Evolutionary conservation across 495 filamentous ascomycete genomes (phyloP).

Genomic region (Aspergillus coremiiformis): DNA sequence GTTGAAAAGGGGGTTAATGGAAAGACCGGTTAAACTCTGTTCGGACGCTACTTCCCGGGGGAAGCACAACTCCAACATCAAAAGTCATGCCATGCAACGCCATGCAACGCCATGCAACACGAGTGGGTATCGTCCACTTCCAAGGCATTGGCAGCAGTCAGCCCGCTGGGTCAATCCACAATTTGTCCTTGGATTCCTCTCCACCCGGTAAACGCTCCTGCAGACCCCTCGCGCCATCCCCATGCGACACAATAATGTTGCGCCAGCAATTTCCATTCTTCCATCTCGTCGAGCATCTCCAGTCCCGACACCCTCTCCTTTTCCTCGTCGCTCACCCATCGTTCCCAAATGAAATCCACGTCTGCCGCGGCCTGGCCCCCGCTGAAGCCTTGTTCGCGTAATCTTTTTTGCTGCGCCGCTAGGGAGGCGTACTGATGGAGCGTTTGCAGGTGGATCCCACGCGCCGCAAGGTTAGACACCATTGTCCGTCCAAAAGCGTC

Average conservation of each 20-base stretch:
- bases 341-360: conserved; percentile 66
- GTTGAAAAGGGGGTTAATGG: not conserved
- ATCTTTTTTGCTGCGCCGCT: conserved; percentile 55
- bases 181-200: conserved; percentile 23
- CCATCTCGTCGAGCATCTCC: conserved; percentile 91
- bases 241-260: conserved; percentile 86
- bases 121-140: not conserved
- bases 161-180: conserved; percentile 8
- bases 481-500: conserved; percentile 86
- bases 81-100: not conserved
- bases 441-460: conserved; percentile 79
- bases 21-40: not conserved
- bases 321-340: conserved; percentile 65
- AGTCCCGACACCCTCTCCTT: conserved; percentile 69
- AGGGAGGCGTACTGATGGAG: conserved; percentile 61
- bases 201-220: conserved; percentile 35
- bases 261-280: conserved; percentile 86
- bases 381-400: conserved; percentile 54
- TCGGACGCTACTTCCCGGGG: not conserved
- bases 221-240: conserved; percentile 56
- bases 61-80: too few species aligned
- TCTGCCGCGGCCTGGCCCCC: conserved; percentile 53
- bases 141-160: not conserved
- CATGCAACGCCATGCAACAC: too few species aligned
- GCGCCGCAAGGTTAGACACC: conserved; percentile 80